Evolutionary conservation across 768 basidiomycete species (phyloP).

Genomic region (Agaricus subrufescens): DNA sequence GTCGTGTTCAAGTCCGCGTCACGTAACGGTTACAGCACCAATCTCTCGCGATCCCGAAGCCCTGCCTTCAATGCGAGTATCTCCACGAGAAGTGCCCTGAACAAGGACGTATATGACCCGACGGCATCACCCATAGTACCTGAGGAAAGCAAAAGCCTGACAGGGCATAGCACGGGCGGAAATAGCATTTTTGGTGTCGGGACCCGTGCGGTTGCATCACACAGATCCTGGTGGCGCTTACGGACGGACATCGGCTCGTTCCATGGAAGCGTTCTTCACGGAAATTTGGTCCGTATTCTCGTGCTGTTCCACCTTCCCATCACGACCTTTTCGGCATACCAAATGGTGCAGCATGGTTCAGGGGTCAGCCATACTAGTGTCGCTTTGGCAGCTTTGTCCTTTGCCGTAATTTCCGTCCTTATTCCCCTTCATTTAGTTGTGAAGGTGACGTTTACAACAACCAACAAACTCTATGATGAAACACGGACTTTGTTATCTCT

Average conservation of each 20-base stretch:
- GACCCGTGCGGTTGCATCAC: slow-evolving; percentile 14
- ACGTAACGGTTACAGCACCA: slow-evolving; percentile 14
- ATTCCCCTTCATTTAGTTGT: slow-evolving; percentile 71
- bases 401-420: slow-evolving; percentile 73
- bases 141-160: slow-evolving; percentile 10
- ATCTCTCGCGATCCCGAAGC: slow-evolving; percentile 28
- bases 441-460: slow-evolving; percentile 75
- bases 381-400: slow-evolving; percentile 77
- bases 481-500: slow-evolving; percentile 86
- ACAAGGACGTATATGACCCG: slow-evolving; percentile 37
- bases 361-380: slow-evolving; percentile 55
- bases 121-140: slow-evolving; percentile 1
- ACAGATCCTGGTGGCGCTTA: slow-evolving; percentile 48
- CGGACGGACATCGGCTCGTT: slow-evolving; percentile 69
- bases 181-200: slow-evolving; percentile 8
- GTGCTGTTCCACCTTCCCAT: slow-evolving; percentile 93
- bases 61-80: slow-evolving; percentile 25
- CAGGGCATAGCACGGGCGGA: slow-evolving; percentile 5
- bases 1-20: slow-evolving; percentile 13
- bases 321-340: slow-evolving; percentile 87
- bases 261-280: slow-evolving; percentile 77
- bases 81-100: slow-evolving; percentile 15
- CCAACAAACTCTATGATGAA: slow-evolving; percentile 92
- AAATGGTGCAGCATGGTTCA: slow-evolving; percentile 59
- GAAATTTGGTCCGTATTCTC: slow-evolving; percentile 88